These are phyloP conservation scores for Eimeria zaria DNA, from an alignment of 169 alveolate genomes.

Conservation along the genomic window DNA sequence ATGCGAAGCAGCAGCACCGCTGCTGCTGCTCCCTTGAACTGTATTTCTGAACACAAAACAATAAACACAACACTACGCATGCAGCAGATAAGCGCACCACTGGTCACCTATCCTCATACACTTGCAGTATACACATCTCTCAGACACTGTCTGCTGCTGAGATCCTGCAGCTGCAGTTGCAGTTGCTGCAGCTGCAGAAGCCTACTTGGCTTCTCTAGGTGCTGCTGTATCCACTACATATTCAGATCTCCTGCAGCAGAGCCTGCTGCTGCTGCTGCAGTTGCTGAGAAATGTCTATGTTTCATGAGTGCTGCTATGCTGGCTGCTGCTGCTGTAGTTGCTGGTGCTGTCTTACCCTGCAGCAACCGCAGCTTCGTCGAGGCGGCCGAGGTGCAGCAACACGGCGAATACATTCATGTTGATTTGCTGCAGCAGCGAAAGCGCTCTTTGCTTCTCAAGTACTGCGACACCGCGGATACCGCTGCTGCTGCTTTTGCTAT, in stretches of 20 bases:
- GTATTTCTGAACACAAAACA: conserved; percentile 30
- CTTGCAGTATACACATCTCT: background rate
- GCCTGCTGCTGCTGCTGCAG: background rate
- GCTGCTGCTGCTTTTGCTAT: conserved; percentile 18
- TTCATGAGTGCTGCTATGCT: background rate
- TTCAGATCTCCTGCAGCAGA: too few species aligned
- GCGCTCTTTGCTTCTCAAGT: conserved; percentile 29
- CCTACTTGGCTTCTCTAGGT: too few species aligned
- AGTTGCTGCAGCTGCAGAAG: too few species aligned
- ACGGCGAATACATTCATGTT: conserved; percentile 40
- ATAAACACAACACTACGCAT: background rate
- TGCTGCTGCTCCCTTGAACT: conserved; percentile 66
- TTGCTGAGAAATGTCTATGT: background rate
- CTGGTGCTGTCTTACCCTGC: conserved; percentile 57
- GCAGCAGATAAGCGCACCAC: background rate
- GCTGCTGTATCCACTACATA: too few species aligned
- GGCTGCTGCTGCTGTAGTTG: conserved; percentile 1
- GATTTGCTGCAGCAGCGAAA: conserved; percentile 61
- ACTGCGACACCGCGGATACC: background rate
- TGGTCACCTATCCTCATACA: background rate
- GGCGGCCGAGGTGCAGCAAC: conserved; percentile 67
- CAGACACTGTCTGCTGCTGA: conserved; percentile 2
- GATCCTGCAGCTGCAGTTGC: background rate
- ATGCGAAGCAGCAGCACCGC: conserved; percentile 66
- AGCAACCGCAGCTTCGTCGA: conserved; percentile 61